Evolutionary conservation across 306 rosid species (phyloP).

Genomic region (Glycine latifolia): DNA sequence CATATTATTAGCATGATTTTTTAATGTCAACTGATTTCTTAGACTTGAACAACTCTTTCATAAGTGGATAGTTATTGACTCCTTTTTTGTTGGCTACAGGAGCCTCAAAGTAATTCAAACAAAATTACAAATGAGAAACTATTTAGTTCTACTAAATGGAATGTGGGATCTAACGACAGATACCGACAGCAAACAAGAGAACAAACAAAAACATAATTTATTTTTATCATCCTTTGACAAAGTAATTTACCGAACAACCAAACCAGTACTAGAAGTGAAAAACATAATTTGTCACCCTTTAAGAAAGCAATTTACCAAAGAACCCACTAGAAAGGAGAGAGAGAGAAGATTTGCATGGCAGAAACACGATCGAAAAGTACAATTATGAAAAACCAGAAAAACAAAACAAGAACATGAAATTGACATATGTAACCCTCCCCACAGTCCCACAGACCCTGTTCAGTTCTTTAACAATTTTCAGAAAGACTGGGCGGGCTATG

Average conservation of each 20-base stretch:
- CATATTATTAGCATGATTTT: no score
- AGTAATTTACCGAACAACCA: conserved; percentile 34
- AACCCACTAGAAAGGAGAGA: neutral
- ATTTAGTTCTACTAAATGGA: conserved; percentile 24
- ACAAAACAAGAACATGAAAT: conserved; percentile 31
- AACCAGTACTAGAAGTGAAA: conserved; percentile 1
- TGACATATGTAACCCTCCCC: conserved; percentile 50
- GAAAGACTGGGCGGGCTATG: conserved; percentile 2
- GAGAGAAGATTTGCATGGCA: conserved; percentile 54
- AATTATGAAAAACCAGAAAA: conserved; percentile 42
- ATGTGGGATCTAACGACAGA: conserved; percentile 43
- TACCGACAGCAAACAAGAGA: conserved; percentile 41
- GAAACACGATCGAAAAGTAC: conserved; percentile 51
- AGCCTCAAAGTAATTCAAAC: conserved; percentile 22
- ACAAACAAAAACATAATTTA: conserved; percentile 55
- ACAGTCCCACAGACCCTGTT: neutral
- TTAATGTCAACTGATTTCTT: no score
- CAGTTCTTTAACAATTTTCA: neutral
- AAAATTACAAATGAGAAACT: conserved; percentile 39
- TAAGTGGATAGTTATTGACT: conserved; percentile 36
- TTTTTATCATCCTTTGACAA: conserved; percentile 54
- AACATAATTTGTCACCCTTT: conserved; percentile 17
- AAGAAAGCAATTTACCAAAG: conserved; percentile 13
- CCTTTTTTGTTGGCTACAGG: neutral
- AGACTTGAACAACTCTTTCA: no score